Base-by-base conservation (phyloP, 108 stramenopile species). In the Asterionellopsis glacialis region DNA sequence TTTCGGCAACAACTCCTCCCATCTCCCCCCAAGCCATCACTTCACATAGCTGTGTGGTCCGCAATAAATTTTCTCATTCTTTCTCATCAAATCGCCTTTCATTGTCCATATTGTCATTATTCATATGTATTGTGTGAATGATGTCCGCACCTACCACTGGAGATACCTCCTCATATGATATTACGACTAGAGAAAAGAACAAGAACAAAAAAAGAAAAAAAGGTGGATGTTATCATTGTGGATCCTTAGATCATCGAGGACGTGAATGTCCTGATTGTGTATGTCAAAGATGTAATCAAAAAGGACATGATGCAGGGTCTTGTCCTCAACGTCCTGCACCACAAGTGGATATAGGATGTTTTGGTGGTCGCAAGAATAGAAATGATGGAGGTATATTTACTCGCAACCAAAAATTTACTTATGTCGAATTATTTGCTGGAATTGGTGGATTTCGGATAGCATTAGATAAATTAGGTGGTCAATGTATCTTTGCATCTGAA, bases 361-460 rank as follows among this genome's bases (percentile, higher is more conserved):
- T 16, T 47, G 19, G 16, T 16, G 45, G 5, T 47, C 11, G 45
- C 21, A 0, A 47, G 38, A 40, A 25, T 55, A 40, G 55, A 54
- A 41, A 11, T 25, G 42, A 57, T 43, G 21, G 14, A 14, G 13
- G 12, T 44, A 11, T 38, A 41, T 33, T 44, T 25, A 14, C 13
- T 52, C 53, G 40, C n/a, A n/a, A 33, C 7, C 7, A 2, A 5
- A 33, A 40, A 18, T 87, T 87, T 49, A 76, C 79, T 4, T 87
- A 74, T 55, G 63, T 68, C 12, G 85, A 87, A 59, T 52, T 87
- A 42, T 87, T 87, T 73, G 79, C 73, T 9, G 85, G 85, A 23
- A 76, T 87, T 45, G 85, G 85, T 40, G 85, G 85, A 9, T 87
- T 87, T 59, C 77, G 85, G 14, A 57, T 87, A 27, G 85, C 77